A percentile compares a stretch with the other conserved stretches of the same genome.
phyloP scores from a whole-genome alignment of 164 flowering plant genomes.

The Vitis cinerea region DNA sequence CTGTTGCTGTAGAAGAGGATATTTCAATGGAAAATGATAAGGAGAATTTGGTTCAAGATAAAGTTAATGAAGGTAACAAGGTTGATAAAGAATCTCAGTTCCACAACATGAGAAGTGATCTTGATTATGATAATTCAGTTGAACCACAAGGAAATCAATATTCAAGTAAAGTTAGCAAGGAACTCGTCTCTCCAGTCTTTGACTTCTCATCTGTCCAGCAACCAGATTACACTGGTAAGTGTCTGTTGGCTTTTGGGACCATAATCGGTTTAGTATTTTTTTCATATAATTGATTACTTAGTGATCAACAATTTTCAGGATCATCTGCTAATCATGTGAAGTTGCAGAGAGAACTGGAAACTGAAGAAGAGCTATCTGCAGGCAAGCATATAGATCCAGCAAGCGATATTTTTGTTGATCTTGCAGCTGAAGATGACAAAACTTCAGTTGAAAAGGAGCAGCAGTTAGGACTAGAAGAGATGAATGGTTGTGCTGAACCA shows the following conservation, averaged over 20 bases:
- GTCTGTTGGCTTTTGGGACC: neutral
- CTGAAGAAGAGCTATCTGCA: neutral
- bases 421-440: neutral
- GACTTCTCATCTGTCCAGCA: neutral
- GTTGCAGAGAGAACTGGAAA: neutral
- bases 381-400: neutral
- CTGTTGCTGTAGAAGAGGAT: neutral
- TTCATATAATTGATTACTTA: neutral
- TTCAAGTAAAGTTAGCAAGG: too few species aligned
- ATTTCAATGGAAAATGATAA: neutral
- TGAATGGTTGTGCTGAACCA: neutral
- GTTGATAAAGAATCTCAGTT: neutral
- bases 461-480: neutral
- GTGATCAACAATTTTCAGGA: neutral
- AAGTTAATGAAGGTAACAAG: neutral
- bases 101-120: neutral
- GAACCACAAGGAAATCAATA: neutral
- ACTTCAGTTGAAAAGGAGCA: neutral
- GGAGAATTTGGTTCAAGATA: neutral
- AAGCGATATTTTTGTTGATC: neutral
- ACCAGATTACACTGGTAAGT: slow-evolving; percentile 6
- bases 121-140: neutral
- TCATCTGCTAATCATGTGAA: neutral
- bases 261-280: neutral
- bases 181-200: neutral